Evolutionary conservation across 257 asterid species (phyloP), one percentile per base, ranked within the genome.

Genomic region (Scutellaria minor): DNA sequence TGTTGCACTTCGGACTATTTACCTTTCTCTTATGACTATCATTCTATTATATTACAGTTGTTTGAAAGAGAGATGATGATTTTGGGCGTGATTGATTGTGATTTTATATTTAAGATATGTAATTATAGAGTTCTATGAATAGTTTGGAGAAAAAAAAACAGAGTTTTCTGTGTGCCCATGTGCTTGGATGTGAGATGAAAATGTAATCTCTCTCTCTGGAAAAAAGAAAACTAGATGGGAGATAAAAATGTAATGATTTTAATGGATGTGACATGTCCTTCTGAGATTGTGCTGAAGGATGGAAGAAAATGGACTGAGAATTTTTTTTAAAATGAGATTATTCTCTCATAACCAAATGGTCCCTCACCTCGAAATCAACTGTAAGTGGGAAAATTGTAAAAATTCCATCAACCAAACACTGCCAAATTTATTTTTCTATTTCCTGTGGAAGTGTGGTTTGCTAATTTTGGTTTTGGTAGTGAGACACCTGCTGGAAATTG

Each of bases 31-130:
- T 24, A 24, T 24, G 27, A 24, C 27, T 41, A 37, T 41, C 27
- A 9, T 61, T 64, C 58, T 46, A 46, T 35, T 42, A 47, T 42
- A 7, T 10, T 53, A 20, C 24, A 5, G 51, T 56, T 52, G n/a
- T 66, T 37, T 18, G 9, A 31, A 70, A 55, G 59, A 50, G 10
- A 62, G 37, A 22, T 67, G 54, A n/a, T 66, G 47, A 44, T 53
- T 61, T 44, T 13, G 18, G 18, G 53, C 12, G 18, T 48, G 64
- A 31, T 58, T 58, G 45, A 18, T 58, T 58, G 44, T 10, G 41
- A 10, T 24, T 56, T 56, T 15, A 5, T 58, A 11, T 31, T 58
- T 58, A 3, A 37, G 64, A 31, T 31, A 22, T 55, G 37, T 24
- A 56, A 27, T 56, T 57, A 5, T 7, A 55, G 64, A 11, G 42